Conservation (phyloP, 306 rosid genomes). For the Prunus fruticosa region DNA sequence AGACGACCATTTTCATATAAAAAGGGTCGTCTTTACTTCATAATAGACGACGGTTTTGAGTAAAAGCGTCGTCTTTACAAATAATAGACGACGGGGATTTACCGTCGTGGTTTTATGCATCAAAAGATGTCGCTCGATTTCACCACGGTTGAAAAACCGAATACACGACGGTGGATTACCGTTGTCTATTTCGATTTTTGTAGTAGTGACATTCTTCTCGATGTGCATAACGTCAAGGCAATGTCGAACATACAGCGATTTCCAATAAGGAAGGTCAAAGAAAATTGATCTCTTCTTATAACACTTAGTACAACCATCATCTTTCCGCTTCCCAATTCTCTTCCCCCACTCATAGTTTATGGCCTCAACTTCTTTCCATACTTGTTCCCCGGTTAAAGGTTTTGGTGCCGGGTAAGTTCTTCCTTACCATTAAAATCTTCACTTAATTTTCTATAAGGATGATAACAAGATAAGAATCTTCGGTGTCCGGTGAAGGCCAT, state of each 20-base stretch:
- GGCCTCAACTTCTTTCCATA: background rate
- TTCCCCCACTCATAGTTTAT: background rate
- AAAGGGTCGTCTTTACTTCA: too few species aligned
- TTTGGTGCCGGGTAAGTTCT: background rate
- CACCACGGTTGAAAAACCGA: too few species aligned
- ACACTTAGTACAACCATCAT: background rate
- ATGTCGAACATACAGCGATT: background rate
- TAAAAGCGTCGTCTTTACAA: too few species aligned
- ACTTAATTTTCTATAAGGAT: background rate
- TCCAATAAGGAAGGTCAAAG: background rate
- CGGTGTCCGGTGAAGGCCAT: background rate
- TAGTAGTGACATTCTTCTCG: background rate
- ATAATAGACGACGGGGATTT: too few species aligned
- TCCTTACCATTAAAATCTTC: background rate
- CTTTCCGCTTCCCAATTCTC: background rate
- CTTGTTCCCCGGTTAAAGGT: background rate
- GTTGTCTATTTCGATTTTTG: too few species aligned
- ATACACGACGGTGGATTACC: too few species aligned
- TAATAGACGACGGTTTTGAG: too few species aligned
- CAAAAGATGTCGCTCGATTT: too few species aligned
- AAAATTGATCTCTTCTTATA: conserved; percentile 5
- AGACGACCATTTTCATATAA: too few species aligned
- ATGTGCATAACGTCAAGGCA: conserved; percentile 2
- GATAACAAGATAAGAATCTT: background rate
- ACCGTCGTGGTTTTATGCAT: too few species aligned